A percentile compares a stretch with the other conserved stretches of the same genome.
phyloP scores from a whole-genome alignment of 306 rosid genomes.

The Casuarina cunninghamiana region DNA sequence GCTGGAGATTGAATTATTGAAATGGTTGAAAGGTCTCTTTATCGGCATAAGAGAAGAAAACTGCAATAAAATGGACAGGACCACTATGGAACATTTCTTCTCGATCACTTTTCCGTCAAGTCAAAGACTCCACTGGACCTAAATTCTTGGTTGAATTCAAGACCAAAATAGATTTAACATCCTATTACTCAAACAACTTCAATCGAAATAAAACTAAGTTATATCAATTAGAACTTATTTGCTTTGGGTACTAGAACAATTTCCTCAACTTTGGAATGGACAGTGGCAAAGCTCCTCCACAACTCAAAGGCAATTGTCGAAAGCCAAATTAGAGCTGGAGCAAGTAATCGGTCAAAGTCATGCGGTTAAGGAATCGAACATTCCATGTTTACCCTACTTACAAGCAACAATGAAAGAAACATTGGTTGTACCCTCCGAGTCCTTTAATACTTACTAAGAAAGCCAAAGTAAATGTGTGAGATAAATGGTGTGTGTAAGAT shows the following conservation, averaged over 20 bases:
- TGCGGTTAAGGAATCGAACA: constrained; percentile 22
- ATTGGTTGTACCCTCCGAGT: constrained; percentile 22
- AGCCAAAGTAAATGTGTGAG: constrained; percentile 17
- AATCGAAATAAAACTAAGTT: too few species aligned
- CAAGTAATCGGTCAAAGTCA: constrained; percentile 23
- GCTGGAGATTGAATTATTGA: too few species aligned
- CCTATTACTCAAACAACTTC: too few species aligned
- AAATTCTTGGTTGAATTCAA: too few species aligned
- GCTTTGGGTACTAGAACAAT: constrained; percentile 28
- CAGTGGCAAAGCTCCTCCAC: constrained; percentile 31
- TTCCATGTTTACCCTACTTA: constrained; percentile 24
- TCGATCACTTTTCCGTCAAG: not conserved
- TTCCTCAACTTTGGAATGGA: constrained; percentile 28
- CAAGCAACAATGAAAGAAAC: constrained; percentile 37
- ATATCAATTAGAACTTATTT: constrained; percentile 10
- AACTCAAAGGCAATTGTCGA: constrained; percentile 13
- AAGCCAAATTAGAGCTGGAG: constrained; percentile 23
- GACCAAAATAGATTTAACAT: too few species aligned
- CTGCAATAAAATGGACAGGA: constrained; percentile 4
- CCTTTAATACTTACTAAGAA: constrained; percentile 19
- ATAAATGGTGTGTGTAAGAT: too few species aligned
- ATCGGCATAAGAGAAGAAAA: constrained; percentile 2
- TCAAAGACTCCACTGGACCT: too few species aligned
- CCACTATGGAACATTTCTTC: constrained; percentile 3
- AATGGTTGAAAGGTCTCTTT: not conserved